phyloP scores from a whole-genome alignment of 257 asterid genomes.

The Sherardia arvensis region DNA sequence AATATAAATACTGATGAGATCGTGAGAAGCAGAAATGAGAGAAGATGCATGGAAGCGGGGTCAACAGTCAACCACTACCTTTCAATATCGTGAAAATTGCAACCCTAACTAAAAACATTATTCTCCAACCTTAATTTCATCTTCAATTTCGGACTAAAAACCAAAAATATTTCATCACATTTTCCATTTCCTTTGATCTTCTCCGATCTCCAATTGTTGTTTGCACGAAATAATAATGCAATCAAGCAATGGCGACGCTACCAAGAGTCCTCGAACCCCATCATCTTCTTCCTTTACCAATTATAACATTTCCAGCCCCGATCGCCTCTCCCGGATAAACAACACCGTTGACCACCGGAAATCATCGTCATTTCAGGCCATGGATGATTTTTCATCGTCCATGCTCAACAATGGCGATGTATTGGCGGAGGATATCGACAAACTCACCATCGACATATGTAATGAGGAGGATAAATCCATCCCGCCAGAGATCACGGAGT shows the following conservation, averaged over 20 bases:
- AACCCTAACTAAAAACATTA: not conserved
- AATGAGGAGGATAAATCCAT: slow-evolving; percentile 33
- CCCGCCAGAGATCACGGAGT: slow-evolving; percentile 33
- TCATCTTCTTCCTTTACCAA: not conserved
- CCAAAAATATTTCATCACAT: not conserved
- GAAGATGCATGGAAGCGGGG: slow-evolving; percentile 8
- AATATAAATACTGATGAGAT: not conserved
- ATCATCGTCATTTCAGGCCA: not conserved
- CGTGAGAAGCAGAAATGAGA: slow-evolving; percentile 16
- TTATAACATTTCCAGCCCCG: not conserved
- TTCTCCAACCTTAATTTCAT: not conserved
- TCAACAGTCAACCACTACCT: slow-evolving; percentile 25
- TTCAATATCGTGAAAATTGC: slow-evolving; percentile 16
- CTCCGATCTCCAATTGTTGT: not conserved
- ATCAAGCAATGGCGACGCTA: slow-evolving; percentile 10
- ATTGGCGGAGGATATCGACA: slow-evolving; percentile 32
- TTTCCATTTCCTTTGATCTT: not conserved
- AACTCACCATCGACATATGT: slow-evolving; percentile 27
- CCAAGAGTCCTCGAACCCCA: not conserved
- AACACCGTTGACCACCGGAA: not conserved
- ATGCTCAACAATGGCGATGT: not conserved
- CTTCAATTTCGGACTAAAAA: not conserved
- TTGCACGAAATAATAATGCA: not conserved
- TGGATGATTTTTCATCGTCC: not conserved
- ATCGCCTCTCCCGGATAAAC: not conserved